Evolutionary conservation across 73 alveolate species (phyloP).

Genomic region (Paramecium sonneborni): DNA sequence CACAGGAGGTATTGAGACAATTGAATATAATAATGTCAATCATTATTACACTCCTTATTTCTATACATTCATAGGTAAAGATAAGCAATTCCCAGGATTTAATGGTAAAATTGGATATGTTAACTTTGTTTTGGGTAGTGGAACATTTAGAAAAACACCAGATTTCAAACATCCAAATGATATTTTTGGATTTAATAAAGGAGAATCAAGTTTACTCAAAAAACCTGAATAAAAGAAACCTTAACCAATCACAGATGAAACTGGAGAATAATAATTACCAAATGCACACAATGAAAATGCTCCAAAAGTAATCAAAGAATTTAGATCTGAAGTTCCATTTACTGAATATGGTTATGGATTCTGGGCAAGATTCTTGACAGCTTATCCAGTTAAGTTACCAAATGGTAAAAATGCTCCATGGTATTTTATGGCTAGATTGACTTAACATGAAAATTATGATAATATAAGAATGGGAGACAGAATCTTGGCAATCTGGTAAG

Average conservation of each 20-base stretch:
- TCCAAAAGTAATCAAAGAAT: not conserved
- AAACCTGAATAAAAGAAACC: not conserved
- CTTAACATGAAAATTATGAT: not conserved
- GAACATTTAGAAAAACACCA: constrained; percentile 15
- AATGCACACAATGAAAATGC: not conserved
- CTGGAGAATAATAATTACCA: not conserved
- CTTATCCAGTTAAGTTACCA: constrained; percentile 13
- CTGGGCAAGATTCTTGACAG: constrained; percentile 52
- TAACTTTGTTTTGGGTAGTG: constrained; percentile 11
- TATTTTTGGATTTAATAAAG: constrained; percentile 10
- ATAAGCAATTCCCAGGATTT: constrained; percentile 51
- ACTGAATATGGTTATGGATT: constrained; percentile 50
- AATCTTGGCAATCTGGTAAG: constrained; percentile 57
- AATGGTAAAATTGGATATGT: constrained; percentile 53
- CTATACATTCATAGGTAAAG: constrained; percentile 32
- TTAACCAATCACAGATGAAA: not conserved
- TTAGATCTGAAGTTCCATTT: not conserved
- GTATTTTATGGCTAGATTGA: constrained; percentile 53
- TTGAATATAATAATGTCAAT: constrained; percentile 5
- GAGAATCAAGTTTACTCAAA: not conserved
- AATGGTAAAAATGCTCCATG: constrained; percentile 38
- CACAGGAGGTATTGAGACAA: not conserved
- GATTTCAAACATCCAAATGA: constrained; percentile 34
- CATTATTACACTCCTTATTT: constrained; percentile 39
- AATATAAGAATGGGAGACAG: constrained; percentile 55